These are phyloP conservation scores for Colletotrichum somersetense DNA, from an alignment of 2,329 filamentous ascomycete genomes.

Conservation along the genomic window DNA sequence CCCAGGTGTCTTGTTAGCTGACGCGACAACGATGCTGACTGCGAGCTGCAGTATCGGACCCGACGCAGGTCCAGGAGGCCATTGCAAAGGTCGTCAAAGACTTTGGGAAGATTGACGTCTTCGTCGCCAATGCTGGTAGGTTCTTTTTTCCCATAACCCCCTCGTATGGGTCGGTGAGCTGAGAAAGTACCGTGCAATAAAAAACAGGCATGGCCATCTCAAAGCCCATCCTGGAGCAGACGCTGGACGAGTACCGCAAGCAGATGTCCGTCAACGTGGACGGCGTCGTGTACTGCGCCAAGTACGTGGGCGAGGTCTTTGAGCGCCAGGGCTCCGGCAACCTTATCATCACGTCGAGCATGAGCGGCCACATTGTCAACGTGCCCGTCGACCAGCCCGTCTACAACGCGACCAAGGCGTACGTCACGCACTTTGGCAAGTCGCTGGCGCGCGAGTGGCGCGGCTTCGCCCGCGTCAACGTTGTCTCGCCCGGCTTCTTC, in stretches of 20 bases:
- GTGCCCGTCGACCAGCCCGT: conserved; percentile 58
- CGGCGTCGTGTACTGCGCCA: conserved; percentile 59
- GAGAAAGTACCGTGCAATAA: not conserved
- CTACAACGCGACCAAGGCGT: conserved; percentile 70
- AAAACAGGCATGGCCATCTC: conserved; percentile 63
- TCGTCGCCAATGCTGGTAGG: conserved; percentile 58
- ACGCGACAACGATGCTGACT: no score
- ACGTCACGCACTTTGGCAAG: conserved; percentile 67
- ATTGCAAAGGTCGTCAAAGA: conserved; percentile 52
- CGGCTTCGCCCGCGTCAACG: conserved; percentile 69
- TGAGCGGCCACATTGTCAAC: conserved; percentile 64
- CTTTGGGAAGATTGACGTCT: conserved; percentile 58
- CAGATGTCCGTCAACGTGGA: conserved; percentile 68
- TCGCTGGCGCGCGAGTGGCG: conserved; percentile 68
- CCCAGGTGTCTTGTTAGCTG: not conserved
- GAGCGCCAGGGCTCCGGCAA: conserved; percentile 58
- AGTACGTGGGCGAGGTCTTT: conserved; percentile 59
- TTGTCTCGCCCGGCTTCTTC: conserved; percentile 67
- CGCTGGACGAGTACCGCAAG: conserved; percentile 62
- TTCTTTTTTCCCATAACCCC: not conserved
- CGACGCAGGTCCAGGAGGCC: conserved; percentile 51
- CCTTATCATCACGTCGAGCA: conserved; percentile 65
- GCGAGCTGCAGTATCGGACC: conserved; percentile 54
- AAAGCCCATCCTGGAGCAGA: conserved; percentile 67
- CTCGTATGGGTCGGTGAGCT: not conserved